Evolutionary conservation across 441 rosid genomes (phyloP).

Genomic region (Gossypium schwendimanii): DNA sequence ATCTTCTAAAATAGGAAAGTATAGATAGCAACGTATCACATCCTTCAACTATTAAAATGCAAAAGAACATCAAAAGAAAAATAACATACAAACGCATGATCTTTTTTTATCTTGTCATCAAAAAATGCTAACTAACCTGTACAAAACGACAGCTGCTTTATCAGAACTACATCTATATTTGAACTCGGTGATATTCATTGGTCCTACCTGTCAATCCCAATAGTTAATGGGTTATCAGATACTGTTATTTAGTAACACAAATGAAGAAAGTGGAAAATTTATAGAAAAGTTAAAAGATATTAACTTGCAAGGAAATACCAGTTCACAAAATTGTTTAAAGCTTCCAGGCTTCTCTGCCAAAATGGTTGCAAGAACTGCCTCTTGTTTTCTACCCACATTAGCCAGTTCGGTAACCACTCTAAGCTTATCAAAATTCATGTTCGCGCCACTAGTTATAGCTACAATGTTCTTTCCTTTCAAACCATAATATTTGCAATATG

Average conservation of each 20-base stretch:
- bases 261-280: not conserved
- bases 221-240: not conserved
- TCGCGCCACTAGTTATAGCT: constrained; percentile 91
- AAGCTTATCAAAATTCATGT: constrained; percentile 91
- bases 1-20: no score
- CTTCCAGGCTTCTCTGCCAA: constrained; percentile 80
- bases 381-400: constrained; percentile 89
- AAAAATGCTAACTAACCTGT: constrained; percentile 39
- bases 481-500: constrained; percentile 86
- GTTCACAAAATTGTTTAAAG: constrained; percentile 76
- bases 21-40: no score
- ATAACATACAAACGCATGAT: not conserved
- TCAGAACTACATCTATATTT: constrained; percentile 64
- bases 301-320: constrained; percentile 33
- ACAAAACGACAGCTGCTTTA: constrained; percentile 74
- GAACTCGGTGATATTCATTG: constrained; percentile 79
- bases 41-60: no score
- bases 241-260: not conserved
- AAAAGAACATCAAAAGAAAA: not conserved
- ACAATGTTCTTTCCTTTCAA: constrained; percentile 64
- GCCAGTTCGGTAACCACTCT: constrained; percentile 95
- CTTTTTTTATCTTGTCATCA: not conserved
- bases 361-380: constrained; percentile 80
- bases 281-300: not conserved
- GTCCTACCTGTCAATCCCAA: constrained; percentile 60